These are phyloP conservation scores for Plasmodium gaboni DNA, from an alignment of 169 alveolate species.

Conservation along the genomic window DNA sequence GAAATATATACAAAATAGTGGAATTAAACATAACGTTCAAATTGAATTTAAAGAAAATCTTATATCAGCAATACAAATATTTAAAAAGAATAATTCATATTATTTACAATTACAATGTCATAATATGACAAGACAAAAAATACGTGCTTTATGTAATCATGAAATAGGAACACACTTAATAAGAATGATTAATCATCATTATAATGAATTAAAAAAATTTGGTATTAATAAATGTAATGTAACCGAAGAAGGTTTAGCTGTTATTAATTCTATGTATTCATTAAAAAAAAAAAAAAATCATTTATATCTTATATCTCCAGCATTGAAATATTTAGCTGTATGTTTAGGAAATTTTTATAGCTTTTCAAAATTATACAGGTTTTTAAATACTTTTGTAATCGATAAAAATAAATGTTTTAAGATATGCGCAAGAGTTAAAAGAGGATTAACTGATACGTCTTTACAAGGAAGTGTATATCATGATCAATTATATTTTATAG, in stretches of 20 bases:
- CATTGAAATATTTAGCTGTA: slow-evolving; percentile 73
- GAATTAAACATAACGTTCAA: slow-evolving; percentile 18
- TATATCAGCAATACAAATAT: slow-evolving; percentile 45
- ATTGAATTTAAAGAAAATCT: slow-evolving; percentile 27
- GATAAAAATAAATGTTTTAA: slow-evolving; percentile 57
- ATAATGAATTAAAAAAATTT: slow-evolving; percentile 40
- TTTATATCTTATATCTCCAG: slow-evolving; percentile 53
- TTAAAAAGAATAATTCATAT: slow-evolving; percentile 30
- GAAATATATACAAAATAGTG: slow-evolving; percentile 25
- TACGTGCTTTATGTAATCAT: slow-evolving; percentile 65
- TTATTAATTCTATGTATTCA: slow-evolving; percentile 72
- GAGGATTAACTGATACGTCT: slow-evolving; percentile 71
- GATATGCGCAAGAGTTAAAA: slow-evolving; percentile 67
- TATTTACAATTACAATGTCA: slow-evolving; percentile 39
- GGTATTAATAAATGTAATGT: slow-evolving; percentile 26
- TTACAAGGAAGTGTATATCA: slow-evolving; percentile 71
- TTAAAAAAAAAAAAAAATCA: slow-evolving; percentile 45
- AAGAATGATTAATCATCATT: slow-evolving; percentile 76
- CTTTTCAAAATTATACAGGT: slow-evolving; percentile 45
- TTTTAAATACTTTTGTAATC: slow-evolving; percentile 46
- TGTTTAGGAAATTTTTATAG: slow-evolving; percentile 64
- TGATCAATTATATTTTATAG: slow-evolving; percentile 74
- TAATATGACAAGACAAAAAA: slow-evolving; percentile 34
- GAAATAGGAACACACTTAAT: slow-evolving; percentile 76
- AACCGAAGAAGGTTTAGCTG: slow-evolving; percentile 79